Conservation (phyloP, 2,329 filamentous ascomycete genomes). For the Mariannaea elegans region DNA sequence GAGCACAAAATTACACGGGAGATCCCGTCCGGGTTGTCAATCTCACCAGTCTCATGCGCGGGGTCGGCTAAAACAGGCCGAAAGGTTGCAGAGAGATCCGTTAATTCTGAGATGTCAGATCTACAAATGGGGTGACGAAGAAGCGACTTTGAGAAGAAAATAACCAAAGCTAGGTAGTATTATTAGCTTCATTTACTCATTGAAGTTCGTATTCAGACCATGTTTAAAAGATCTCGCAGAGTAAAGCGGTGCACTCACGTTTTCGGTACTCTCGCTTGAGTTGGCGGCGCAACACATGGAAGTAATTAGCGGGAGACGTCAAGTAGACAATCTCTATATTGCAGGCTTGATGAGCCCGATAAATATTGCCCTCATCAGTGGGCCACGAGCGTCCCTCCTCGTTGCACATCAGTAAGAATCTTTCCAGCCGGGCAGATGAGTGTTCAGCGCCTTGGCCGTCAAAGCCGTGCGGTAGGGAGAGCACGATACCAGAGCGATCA, state of each 20-base stretch:
- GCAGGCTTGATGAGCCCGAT: conserved; percentile 97
- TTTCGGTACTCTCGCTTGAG: conserved; percentile 99
- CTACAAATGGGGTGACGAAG: conserved; percentile 92
- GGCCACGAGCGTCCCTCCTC: conserved; percentile 95
- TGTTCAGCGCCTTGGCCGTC: conserved; percentile 98
- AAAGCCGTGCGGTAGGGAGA: conserved; percentile 96
- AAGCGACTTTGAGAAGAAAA: conserved; percentile 98
- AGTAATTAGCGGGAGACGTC: conserved; percentile 91
- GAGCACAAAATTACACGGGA: conserved; percentile 92
- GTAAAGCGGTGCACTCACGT: conserved; percentile 77
- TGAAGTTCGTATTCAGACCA: too few species aligned
- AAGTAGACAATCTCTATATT: conserved; percentile 98
- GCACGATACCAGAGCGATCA: conserved; percentile 92
- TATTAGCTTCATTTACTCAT: too few species aligned
- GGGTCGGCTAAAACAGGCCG: conserved; percentile 92
- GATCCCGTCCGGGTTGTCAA: conserved; percentile 83
- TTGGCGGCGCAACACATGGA: conserved; percentile 94
- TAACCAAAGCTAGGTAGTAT: conserved; percentile 87
- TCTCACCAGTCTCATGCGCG: conserved; percentile 76
- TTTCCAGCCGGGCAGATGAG: conserved; percentile 94
- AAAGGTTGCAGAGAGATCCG: conserved; percentile 83
- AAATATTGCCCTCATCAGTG: conserved; percentile 81
- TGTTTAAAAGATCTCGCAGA: too few species aligned
- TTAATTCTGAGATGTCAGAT: conserved; percentile 88
- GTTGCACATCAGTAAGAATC: conserved; percentile 95